Evolutionary conservation across 1,284 basidiomycete genomes (phyloP).

Genomic region (Melampsora americana): DNA sequence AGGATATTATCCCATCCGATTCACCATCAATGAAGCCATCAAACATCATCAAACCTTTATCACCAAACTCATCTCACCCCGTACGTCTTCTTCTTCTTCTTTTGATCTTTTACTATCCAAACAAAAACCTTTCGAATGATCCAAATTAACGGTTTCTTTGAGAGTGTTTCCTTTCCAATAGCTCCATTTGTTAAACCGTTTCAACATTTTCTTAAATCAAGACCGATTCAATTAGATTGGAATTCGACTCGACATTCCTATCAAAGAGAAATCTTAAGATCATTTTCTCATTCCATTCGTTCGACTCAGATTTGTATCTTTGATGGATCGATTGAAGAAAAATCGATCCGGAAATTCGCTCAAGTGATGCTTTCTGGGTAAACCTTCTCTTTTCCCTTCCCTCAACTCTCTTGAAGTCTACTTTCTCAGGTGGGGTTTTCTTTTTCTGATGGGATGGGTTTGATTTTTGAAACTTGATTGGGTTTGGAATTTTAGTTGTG

Average conservation of each 20-base stretch:
- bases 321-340: constrained; percentile 2
- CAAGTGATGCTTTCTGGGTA: constrained; percentile 6
- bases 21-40: background rate
- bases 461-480: no score
- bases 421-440: no score
- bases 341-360: background rate
- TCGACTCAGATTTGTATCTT: background rate
- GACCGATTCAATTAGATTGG: background rate
- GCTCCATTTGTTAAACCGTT: background rate
- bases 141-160: no score
- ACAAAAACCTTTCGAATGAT: no score
- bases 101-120: no score
- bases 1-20: background rate
- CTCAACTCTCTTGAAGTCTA: no score
- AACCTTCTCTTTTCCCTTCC: no score
- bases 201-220: background rate
- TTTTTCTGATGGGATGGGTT: no score
- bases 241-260: background rate
- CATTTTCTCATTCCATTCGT: background rate
- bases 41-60: background rate
- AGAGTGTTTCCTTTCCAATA: background rate
- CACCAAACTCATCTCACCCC: background rate
- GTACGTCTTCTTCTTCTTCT: background rate
- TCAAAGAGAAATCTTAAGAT: background rate
- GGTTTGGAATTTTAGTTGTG: background rate